Base-by-base conservation (phyloP, 2,329 filamentous ascomycete species). In the Penicillium sp. region DNA sequence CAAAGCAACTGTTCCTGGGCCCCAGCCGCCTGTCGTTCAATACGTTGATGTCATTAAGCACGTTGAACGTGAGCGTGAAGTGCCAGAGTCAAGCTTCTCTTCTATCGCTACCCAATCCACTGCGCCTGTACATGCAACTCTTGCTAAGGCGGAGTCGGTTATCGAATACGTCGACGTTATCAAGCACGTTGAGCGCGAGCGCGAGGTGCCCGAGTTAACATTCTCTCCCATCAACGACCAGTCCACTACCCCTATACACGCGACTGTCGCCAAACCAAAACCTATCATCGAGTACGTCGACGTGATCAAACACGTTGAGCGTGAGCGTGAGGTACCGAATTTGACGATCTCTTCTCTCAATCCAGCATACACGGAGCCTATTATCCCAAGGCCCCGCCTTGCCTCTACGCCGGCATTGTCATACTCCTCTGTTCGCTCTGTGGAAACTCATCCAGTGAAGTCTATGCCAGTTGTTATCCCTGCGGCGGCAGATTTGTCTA, bases 391-490 rank as follows among this genome's bases (percentile, higher is more conserved):
- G 20, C 50, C 56, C 29, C 60, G 51, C 18, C 55, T 58, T 18
- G 31, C 50, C 6, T 56, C 72, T 4, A 59, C 66, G 61, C 32
- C 67, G 62, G 53, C 50, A 35, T 66, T 78, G 34, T 68, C 72
- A 10, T 66, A 78, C 40, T 77, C 79, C 22, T 63, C 65, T 5
- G 76, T 83, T 52, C 61, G 71, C 38, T 76, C 77, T 3, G 73
- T 80, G 49, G 71, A 79, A 58, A 78, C 77, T 1, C 70, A 75
- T 16, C 82, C 82, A 13, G 67, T 77, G 13, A 67, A 71, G 16
- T 72, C 72, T 24, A 60, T 65, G 11, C 76, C 79, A 18, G 51
- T 60, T 26, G 52, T 54, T 9, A 53, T 62, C 42, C 50, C 67
- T 50, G 50, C 57, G 4, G 52, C 61, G 51, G 49, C 56, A 24